These are phyloP conservation scores for Rhexocercosporidium sp. DNA, from an alignment of 2,329 filamentous ascomycete genomes.

Conservation along the genomic window DNA sequence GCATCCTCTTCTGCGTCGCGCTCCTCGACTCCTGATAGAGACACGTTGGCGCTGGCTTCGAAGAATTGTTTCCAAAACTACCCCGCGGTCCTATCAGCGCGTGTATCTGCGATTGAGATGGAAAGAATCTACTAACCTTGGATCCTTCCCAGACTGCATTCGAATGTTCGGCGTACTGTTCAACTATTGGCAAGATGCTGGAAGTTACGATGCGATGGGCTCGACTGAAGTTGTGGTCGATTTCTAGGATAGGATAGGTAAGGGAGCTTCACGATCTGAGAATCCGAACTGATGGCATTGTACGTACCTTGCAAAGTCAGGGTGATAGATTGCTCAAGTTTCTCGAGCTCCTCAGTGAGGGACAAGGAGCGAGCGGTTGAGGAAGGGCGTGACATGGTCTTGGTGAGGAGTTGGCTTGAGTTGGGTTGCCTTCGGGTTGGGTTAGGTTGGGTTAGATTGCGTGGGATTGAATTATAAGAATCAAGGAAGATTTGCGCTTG, in stretches of 20 bases:
- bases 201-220: slow-evolving; percentile 95
- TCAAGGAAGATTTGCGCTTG: too few species aligned
- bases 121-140: slow-evolving; percentile 62
- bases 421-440: too few species aligned
- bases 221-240: slow-evolving; percentile 97
- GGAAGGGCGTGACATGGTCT: slow-evolving; percentile 38
- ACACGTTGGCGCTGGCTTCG: slow-evolving; percentile 96
- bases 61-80: slow-evolving; percentile 99
- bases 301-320: slow-evolving; percentile 83
- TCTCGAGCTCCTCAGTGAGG: slow-evolving; percentile 93
- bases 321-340: slow-evolving; percentile 94
- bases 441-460: background rate
- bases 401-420: background rate
- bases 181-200: slow-evolving; percentile 89
- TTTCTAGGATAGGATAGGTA: slow-evolving; percentile 64
- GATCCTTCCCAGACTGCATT: slow-evolving; percentile 95
- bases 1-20: slow-evolving; percentile 61
- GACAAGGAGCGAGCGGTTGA: slow-evolving; percentile 65
- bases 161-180: slow-evolving; percentile 94
- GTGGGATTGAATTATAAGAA: too few species aligned
- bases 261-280: background rate
- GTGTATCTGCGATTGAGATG: slow-evolving; percentile 7
- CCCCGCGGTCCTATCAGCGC: slow-evolving; percentile 31
- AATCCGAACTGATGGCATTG: background rate
- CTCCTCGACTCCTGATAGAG: slow-evolving; percentile 92